phyloP scores from a whole-genome alignment of 768 basidiomycete genomes.

The Terana coerulea region DNA sequence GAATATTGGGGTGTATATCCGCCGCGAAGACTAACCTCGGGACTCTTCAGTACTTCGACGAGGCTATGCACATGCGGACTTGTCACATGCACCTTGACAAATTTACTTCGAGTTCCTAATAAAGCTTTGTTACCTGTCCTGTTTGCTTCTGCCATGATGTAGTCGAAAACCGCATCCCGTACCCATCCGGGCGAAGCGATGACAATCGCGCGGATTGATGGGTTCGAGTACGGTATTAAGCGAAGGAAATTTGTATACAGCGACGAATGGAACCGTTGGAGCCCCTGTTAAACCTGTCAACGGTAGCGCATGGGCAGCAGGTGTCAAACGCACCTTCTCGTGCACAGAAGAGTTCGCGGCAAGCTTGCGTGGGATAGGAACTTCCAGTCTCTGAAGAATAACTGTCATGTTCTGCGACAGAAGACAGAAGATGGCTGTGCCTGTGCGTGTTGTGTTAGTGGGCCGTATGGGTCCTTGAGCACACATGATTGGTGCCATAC shows the following conservation, averaged over 20 bases:
- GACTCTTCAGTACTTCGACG: slow-evolving; percentile 90
- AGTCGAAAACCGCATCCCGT: slow-evolving; percentile 81
- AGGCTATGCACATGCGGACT: slow-evolving; percentile 96
- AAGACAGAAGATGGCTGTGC: slow-evolving; percentile 89
- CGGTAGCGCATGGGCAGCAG: no score
- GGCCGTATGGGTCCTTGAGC: not conserved
- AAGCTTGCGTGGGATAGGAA: slow-evolving; percentile 86
- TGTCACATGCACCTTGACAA: slow-evolving; percentile 85
- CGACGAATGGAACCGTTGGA: slow-evolving; percentile 76
- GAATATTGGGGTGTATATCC: no score
- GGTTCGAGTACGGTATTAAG: slow-evolving; percentile 81
- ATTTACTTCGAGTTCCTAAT: slow-evolving; percentile 77
- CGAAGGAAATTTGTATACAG: slow-evolving; percentile 85
- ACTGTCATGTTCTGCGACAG: slow-evolving; percentile 97
- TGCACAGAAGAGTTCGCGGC: slow-evolving; percentile 81
- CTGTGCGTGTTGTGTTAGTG: slow-evolving; percentile 27
- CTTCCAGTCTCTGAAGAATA: slow-evolving; percentile 84
- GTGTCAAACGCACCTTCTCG: slow-evolving; percentile 51
- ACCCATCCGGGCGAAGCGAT: slow-evolving; percentile 98
- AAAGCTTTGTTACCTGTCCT: slow-evolving; percentile 79
- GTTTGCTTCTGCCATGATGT: slow-evolving; percentile 77
- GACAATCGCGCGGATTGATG: slow-evolving; percentile 80
- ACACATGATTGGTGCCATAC: slow-evolving; percentile 23
- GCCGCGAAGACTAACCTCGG: slow-evolving; percentile 62
- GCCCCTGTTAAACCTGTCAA: slow-evolving; percentile 39